phyloP scores from a whole-genome alignment of 352 stramenopile species.

The Phytophthora boehmeriae region DNA sequence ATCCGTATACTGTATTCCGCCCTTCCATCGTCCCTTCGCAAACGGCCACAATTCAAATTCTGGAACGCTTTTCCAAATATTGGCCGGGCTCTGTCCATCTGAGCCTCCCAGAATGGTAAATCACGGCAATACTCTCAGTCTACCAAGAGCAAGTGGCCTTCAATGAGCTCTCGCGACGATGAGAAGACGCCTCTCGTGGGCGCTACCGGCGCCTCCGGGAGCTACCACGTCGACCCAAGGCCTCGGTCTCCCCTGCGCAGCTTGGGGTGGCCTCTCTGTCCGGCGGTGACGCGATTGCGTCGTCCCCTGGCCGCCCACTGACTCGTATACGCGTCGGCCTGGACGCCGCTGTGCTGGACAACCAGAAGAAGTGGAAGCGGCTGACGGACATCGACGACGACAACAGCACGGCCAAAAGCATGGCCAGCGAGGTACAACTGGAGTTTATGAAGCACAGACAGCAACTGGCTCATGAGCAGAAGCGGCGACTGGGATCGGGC shows the following conservation, averaged over 20 bases:
- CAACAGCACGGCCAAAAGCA: conserved; percentile 83
- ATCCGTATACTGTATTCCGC: conserved; percentile 11
- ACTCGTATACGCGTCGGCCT: conserved; percentile 59
- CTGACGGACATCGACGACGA: conserved; percentile 78
- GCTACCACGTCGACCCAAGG: conserved; percentile 13
- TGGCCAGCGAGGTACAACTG: conserved; percentile 78
- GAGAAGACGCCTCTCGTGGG: conserved; percentile 51
- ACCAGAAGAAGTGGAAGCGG: conserved; percentile 86
- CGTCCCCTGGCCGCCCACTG: conserved; percentile 27
- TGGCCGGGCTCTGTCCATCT: too few species aligned
- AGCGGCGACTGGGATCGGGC: conserved; percentile 39
- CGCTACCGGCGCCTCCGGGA: neutral
- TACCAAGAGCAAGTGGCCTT: neutral
- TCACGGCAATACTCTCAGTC: too few species aligned
- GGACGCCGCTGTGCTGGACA: conserved; percentile 70
- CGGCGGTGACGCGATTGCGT: conserved; percentile 2
- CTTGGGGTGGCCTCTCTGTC: neutral
- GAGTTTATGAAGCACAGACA: conserved; percentile 73
- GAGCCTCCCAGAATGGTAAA: too few species aligned
- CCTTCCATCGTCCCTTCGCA: conserved; percentile 23
- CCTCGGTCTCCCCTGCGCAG: neutral
- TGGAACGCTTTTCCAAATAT: too few species aligned
- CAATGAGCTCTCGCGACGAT: conserved; percentile 34
- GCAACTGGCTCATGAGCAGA: conserved; percentile 46
- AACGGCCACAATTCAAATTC: neutral